These are phyloP conservation scores for Purpureocillium lavendulum DNA, from an alignment of 2,329 filamentous ascomycete species.

Conservation along the genomic window DNA sequence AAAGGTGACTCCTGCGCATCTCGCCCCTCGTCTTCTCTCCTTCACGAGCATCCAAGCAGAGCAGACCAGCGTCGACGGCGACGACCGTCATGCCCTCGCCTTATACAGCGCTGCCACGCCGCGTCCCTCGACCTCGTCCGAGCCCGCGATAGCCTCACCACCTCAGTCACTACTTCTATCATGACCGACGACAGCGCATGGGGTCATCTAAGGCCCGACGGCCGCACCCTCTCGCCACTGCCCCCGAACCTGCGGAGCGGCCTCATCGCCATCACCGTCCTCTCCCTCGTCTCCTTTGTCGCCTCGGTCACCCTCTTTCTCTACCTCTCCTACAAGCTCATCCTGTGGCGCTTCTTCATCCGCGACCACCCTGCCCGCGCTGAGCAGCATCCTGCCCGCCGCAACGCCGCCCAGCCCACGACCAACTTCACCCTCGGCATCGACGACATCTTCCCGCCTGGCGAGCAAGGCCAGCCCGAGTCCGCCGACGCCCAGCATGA, in stretches of 20 bases:
- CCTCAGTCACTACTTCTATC: no score
- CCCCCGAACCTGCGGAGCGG: constrained; percentile 13
- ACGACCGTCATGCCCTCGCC: no score
- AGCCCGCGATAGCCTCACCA: no score
- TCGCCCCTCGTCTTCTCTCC: no score
- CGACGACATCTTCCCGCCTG: constrained; percentile 22
- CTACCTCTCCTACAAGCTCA: constrained; percentile 22
- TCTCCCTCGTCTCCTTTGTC: constrained; percentile 22
- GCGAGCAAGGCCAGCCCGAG: background rate
- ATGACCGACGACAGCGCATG: background rate
- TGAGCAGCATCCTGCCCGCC: constrained; percentile 1
- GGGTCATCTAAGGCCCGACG: constrained; percentile 12
- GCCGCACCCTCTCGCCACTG: constrained; percentile 16
- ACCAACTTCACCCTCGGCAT: constrained; percentile 26
- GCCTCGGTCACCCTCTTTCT: constrained; percentile 18
- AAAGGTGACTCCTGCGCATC: no score
- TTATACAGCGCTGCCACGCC: no score
- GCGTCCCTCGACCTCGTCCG: no score
- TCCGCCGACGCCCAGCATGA: background rate
- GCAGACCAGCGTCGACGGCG: no score
- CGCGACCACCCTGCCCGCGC: constrained; percentile 6
- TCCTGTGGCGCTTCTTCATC: constrained; percentile 18
- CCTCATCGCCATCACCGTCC: constrained; percentile 19
- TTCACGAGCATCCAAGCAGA: no score
- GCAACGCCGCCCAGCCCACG: constrained; percentile 11